phyloP scores from a whole-genome alignment of 169 alveolate species.

The Babesia divergens region DNA sequence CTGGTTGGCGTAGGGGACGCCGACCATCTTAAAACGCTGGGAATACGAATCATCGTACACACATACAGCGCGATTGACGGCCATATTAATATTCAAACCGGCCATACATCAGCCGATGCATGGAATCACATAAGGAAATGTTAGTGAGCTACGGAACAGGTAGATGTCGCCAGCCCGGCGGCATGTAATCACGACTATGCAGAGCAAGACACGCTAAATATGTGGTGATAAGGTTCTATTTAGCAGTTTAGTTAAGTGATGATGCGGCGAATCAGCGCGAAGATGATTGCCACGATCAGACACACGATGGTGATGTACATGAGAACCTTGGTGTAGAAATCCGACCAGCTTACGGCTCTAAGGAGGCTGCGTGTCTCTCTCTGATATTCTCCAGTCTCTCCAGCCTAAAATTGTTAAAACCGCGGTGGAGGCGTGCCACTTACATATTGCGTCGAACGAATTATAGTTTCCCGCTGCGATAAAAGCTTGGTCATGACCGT shows the following conservation, averaged over 20 bases:
- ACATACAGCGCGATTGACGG: neutral
- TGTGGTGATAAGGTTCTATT: neutral
- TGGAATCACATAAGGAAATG: too few relatives aligned
- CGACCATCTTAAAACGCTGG: constrained; percentile 34
- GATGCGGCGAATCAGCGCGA: constrained; percentile 32
- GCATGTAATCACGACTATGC: too few relatives aligned
- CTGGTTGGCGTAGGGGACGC: constrained; percentile 54
- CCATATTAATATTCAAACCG: neutral
- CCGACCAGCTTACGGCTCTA: constrained; percentile 58
- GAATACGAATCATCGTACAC: constrained; percentile 30
- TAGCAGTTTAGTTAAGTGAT: neutral
- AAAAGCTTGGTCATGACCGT: constrained; percentile 55
- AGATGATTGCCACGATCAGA: constrained; percentile 41
- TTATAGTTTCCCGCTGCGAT: constrained; percentile 61
- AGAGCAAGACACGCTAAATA: too few relatives aligned
- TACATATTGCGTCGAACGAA: constrained; percentile 58
- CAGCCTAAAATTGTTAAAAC: neutral
- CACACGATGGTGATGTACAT: constrained; percentile 54
- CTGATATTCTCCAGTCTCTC: constrained; percentile 47
- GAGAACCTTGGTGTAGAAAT: constrained; percentile 52
- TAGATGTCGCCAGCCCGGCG: too few relatives aligned
- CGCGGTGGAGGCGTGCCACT: neutral
- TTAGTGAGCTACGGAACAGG: too few relatives aligned
- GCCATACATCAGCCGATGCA: too few relatives aligned
- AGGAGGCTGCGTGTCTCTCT: constrained; percentile 53